These are phyloP conservation scores for Discostella pseudostelligera DNA, from an alignment of 108 stramenopile species.

Conservation along the genomic window DNA sequence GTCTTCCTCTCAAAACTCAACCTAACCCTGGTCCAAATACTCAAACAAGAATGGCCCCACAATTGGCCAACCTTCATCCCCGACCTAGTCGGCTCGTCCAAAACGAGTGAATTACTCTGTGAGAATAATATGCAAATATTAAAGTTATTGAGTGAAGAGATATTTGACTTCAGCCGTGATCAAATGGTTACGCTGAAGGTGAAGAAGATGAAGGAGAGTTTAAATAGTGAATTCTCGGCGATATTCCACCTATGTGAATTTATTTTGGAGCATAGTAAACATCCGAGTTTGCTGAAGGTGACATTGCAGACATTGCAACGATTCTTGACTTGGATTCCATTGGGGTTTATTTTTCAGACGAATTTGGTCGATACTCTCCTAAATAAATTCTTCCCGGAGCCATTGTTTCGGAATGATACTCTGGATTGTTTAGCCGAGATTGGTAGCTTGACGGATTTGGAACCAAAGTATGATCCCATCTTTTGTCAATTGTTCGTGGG, in stretches of 20 bases:
- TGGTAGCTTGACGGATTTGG: slow-evolving; percentile 86
- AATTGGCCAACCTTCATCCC: slow-evolving; percentile 99
- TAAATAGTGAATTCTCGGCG: slow-evolving; percentile 93
- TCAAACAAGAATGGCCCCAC: slow-evolving; percentile 99
- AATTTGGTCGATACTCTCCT: slow-evolving; percentile 87
- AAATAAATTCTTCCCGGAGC: slow-evolving; percentile 91
- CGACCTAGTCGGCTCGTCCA: slow-evolving; percentile 92
- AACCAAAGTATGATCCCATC: slow-evolving; percentile 88
- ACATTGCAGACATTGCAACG: slow-evolving; percentile 95
- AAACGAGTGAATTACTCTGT: slow-evolving; percentile 91
- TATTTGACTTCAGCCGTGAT: slow-evolving; percentile 97
- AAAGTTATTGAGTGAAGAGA: slow-evolving; percentile 96
- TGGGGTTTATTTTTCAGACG: slow-evolving; percentile 97
- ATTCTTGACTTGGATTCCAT: slow-evolving; percentile 98
- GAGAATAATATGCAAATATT: slow-evolving; percentile 99
- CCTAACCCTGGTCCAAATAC: slow-evolving; percentile 94
- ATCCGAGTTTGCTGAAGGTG: slow-evolving; percentile 80
- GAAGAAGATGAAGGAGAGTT: slow-evolving; percentile 83
- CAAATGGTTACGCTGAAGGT: slow-evolving; percentile 96
- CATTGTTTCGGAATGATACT: slow-evolving; percentile 89
- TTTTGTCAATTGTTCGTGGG: slow-evolving; percentile 83
- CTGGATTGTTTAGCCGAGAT: slow-evolving; percentile 98
- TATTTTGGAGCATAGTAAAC: slow-evolving; percentile 87
- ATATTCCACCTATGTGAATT: slow-evolving; percentile 98
- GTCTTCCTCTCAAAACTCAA: slow-evolving; percentile 91